Percentiles rank a stretch among this genome's conserved stretches.
Conservation (phyloP, 1,284 basidiomycete genomes). For the Tilletiopsis washingtonensis region DNA sequence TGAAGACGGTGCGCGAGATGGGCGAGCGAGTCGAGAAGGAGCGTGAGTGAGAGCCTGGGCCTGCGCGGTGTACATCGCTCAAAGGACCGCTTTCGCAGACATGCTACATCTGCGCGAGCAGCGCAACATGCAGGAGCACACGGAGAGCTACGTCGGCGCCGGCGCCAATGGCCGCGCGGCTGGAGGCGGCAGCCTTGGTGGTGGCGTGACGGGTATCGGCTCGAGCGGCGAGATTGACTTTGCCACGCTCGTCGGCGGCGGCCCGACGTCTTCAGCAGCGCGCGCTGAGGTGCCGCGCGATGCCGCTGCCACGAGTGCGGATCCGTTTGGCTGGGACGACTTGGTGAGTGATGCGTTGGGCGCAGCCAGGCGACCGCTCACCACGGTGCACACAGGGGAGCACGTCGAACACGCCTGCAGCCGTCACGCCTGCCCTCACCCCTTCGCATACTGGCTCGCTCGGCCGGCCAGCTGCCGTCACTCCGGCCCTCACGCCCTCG, state of each 20-base stretch:
- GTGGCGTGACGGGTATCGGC: conserved; percentile 20
- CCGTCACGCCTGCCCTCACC: conserved; percentile 1
- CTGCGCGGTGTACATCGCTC: conserved; percentile 6
- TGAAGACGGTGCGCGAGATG: conserved; percentile 49
- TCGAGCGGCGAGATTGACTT: conserved; percentile 40
- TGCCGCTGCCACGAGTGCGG: conserved; percentile 3
- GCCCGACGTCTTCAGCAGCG: background rate
- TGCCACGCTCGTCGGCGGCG: conserved; percentile 32
- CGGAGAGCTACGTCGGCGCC: conserved; percentile 21
- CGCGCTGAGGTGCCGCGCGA: background rate
- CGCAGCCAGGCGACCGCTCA: no score
- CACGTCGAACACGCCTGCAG: no score
- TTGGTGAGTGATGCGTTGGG: background rate
- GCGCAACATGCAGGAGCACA: conserved; percentile 34
- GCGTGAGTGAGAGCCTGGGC: conserved; percentile 63
- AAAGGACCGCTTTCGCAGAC: background rate
- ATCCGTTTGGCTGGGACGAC: conserved; percentile 7
- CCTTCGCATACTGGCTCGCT: conserved; percentile 5
- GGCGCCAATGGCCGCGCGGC: background rate
- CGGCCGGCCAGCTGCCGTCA: background rate
- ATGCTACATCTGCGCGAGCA: conserved; percentile 18
- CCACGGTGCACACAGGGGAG: no score
- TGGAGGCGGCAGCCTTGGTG: conserved; percentile 2
- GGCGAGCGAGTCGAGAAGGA: conserved; percentile 76
- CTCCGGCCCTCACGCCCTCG: background rate